Base-by-base conservation (phyloP, 768 basidiomycete genomes). In the Hysterangium stoloniferum region DNA sequence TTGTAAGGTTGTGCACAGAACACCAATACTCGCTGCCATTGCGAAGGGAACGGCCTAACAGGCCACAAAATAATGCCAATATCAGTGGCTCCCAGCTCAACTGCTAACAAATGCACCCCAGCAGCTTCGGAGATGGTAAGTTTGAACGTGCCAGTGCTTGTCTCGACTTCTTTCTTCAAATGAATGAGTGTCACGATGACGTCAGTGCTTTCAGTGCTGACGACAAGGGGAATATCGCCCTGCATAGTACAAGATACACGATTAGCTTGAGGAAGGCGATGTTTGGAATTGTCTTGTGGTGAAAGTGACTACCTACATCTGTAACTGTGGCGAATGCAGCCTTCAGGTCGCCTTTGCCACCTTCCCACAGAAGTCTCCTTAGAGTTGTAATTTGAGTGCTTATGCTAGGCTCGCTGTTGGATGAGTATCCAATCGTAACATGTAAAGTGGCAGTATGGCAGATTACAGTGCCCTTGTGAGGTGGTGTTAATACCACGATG, bases 141-240 rank as follows among this genome's bases (percentile, higher is more conserved):
- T n/a, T n/a, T n/a, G n/a, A n/a, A n/a, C n/a, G n/a, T n/a, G n/a
- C n/a, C n/a, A n/a, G n/a, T n/a, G n/a, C n/a, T n/a, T n/a, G n/a
- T n/a, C n/a, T n/a, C n/a, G n/a, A n/a, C n/a, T n/a, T n/a, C n/a
- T n/a, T n/a, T n/a, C n/a, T n/a, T n/a, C n/a, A n/a, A n/a, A n/a
- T n/a, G n/a, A n/a, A n/a, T n/a, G n/a, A n/a, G n/a, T 2, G 76
- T 74, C 3, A 82, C 80, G 74, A 90, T 88, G 24, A 80, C 74
- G 58, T 91, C 86, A 12, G 81, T 80, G 58, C 71, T 82, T 55
- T 80, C 68, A 6, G 82, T 80, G 31, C 82, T 74, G 15, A 72
- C n/a, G n/a, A n/a, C n/a, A n/a, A n/a, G n/a, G n/a, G n/a, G n/a
- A n/a, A n/a, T n/a, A n/a, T n/a, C n/a, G 20, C 69, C 64, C 53